A percentile compares a stretch with the other conserved stretches of the same genome.
Evolutionary conservation across 1,284 basidiomycete species (phyloP).

Genomic region (Schizopora paradoxa): DNA sequence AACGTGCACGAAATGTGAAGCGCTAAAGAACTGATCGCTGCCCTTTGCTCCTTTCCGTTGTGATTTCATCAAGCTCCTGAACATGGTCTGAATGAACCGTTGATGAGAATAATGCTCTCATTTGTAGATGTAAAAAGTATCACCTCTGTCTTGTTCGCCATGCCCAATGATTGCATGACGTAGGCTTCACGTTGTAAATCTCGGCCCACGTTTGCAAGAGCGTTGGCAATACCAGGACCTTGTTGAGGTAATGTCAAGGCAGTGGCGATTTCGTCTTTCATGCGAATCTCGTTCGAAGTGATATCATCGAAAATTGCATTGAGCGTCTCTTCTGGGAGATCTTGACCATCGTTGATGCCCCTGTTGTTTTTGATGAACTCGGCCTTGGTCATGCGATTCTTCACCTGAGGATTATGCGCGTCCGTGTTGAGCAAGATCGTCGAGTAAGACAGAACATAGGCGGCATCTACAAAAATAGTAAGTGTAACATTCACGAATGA

Average conservation of each 20-base stretch:
- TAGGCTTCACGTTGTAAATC: conserved; percentile 94
- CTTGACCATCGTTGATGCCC: conserved; percentile 86
- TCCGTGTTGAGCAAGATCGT: conserved; percentile 95
- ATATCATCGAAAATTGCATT: conserved; percentile 85
- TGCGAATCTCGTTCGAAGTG: conserved; percentile 85
- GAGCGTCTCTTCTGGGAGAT: conserved; percentile 84
- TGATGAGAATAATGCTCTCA: neutral
- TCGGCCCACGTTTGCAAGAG: conserved; percentile 82
- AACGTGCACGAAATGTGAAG: conserved; percentile 92
- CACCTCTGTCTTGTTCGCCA: conserved; percentile 94
- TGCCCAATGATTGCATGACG: conserved; percentile 87
- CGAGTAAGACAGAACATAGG: conserved; percentile 91
- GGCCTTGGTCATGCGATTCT: conserved; percentile 84
- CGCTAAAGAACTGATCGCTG: conserved; percentile 87
- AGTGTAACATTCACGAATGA: neutral
- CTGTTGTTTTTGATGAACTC: conserved; percentile 93
- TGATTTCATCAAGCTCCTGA: conserved; percentile 84
- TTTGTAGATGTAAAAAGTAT: conserved; percentile 17
- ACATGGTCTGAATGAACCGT: conserved; percentile 58
- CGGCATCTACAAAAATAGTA: conserved; percentile 58
- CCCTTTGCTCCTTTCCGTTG: conserved; percentile 74
- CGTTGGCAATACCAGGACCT: conserved; percentile 72
- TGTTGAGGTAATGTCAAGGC: conserved; percentile 40
- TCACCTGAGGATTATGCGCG: conserved; percentile 90
- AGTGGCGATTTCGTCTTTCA: conserved; percentile 92